Percentiles rank a stretch among this genome's conserved stretches.
phyloP scores from a whole-genome alignment of 495 filamentous ascomycete genomes.

The Aspergillus campestris region DNA sequence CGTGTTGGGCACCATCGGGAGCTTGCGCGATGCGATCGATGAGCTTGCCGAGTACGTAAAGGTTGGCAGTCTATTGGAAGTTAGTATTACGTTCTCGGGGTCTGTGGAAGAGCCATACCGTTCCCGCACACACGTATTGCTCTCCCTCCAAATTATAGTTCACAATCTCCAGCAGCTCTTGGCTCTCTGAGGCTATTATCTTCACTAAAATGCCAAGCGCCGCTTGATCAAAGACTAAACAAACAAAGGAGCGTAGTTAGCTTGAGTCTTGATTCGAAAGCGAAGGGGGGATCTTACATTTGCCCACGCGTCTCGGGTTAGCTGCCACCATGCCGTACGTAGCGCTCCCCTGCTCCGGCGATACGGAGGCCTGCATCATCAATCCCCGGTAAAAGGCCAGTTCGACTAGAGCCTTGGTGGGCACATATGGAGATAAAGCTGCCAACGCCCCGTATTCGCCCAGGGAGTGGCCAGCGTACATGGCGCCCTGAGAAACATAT shows the following conservation, averaged over 20 bases:
- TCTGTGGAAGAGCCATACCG: constrained; percentile 9
- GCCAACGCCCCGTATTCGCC: constrained; percentile 33
- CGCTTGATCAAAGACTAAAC: constrained; percentile 14
- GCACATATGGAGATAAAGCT: constrained; percentile 19
- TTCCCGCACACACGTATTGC: constrained; percentile 39
- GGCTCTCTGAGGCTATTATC: constrained; percentile 12
- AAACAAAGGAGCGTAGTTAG: neutral
- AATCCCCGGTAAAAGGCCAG: constrained; percentile 37
- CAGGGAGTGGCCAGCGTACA: constrained; percentile 36
- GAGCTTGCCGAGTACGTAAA: constrained; percentile 12
- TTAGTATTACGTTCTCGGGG: neutral
- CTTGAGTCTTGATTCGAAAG: neutral
- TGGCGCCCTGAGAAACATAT: constrained; percentile 13
- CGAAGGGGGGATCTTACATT: constrained; percentile 7
- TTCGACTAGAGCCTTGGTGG: constrained; percentile 16
- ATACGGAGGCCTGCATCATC: constrained; percentile 30
- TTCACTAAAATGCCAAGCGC: constrained; percentile 13
- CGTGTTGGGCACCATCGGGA: neutral
- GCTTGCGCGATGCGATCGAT: constrained; percentile 11
- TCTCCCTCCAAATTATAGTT: constrained; percentile 30
- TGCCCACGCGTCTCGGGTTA: constrained; percentile 27
- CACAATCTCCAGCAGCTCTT: constrained; percentile 30
- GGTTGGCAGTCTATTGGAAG: constrained; percentile 6
- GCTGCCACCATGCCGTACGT: constrained; percentile 35
- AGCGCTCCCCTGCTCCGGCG: constrained; percentile 18